Percentiles rank a stretch among this genome's conserved stretches.
phyloP scores from a whole-genome alignment of 306 rosid species.

The Senna tora region DNA sequence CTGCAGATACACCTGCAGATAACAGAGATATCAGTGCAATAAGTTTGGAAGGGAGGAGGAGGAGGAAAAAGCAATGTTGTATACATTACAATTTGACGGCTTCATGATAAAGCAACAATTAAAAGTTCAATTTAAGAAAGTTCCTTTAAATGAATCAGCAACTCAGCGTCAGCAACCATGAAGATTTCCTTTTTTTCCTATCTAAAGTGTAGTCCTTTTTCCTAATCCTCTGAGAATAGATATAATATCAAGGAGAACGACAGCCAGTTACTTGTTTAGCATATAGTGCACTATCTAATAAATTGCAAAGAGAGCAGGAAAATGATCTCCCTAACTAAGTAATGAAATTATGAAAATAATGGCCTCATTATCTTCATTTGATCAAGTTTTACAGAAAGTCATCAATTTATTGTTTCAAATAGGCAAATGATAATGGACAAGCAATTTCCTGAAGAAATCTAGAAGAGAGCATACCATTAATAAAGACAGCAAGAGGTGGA shows the following conservation, averaged over 20 bases:
- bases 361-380: background rate
- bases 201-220: background rate
- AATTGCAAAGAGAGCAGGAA: background rate
- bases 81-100: conserved; percentile 10
- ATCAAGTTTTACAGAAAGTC: background rate
- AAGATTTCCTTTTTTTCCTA: background rate
- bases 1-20: conserved; percentile 92
- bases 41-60: conserved; percentile 14
- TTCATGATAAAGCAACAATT: conserved; percentile 6
- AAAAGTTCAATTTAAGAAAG: background rate
- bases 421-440: conserved; percentile 23
- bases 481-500: conserved; percentile 98
- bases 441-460: conserved; percentile 27
- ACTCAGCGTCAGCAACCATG: background rate
- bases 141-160: conserved; percentile 23
- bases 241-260: background rate
- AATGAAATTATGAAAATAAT: background rate
- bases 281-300: background rate
- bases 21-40: conserved; percentile 41
- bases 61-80: conserved; percentile 11
- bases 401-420: conserved; percentile 1
- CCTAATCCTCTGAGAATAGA: background rate
- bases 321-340: background rate
- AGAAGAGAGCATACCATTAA: conserved; percentile 69
- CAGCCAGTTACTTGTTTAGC: background rate